phyloP scores from a whole-genome alignment of 441 rosid genomes.

The Euphorbia celastroides region DNA sequence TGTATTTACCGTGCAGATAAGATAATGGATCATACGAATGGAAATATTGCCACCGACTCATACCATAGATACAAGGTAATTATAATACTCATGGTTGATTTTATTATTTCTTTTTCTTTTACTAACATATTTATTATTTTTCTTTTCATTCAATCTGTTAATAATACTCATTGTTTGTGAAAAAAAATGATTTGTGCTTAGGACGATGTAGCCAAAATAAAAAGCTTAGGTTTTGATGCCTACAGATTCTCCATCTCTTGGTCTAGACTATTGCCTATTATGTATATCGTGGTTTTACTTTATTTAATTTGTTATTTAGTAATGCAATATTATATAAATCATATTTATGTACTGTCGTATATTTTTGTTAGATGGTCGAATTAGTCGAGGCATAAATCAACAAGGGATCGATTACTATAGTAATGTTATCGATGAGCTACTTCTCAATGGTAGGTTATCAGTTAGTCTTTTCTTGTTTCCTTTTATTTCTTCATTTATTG shows the following conservation, averaged over 20 bases:
- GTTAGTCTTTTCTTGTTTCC: too few species aligned
- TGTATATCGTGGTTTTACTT: conserved; percentile 1
- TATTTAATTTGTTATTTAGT: too few species aligned
- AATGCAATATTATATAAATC: too few species aligned
- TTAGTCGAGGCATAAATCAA: conserved; percentile 47
- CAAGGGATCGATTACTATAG: conserved; percentile 28
- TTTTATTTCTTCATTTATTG: too few species aligned
- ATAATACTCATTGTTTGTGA: too few species aligned
- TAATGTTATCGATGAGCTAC: conserved; percentile 15
- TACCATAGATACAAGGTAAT: conserved; percentile 20
- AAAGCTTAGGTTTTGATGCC: conserved; percentile 25
- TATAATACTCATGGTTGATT: too few species aligned
- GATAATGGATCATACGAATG: conserved; percentile 12
- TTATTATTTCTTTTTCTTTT: too few species aligned
- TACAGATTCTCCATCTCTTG: conserved; percentile 36
- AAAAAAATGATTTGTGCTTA: too few species aligned
- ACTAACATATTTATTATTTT: too few species aligned
- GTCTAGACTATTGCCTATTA: conserved; percentile 33
- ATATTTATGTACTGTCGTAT: too few species aligned
- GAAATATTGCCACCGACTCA: conserved; percentile 8
- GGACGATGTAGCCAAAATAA: conserved; percentile 22
- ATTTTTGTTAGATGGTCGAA: conserved; percentile 30
- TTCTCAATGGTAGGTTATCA: conserved; percentile 29
- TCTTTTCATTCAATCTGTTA: too few species aligned
- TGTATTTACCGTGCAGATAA: conserved; percentile 5